These are phyloP conservation scores for Solanum chmielewskii DNA, from an alignment of 257 asterid genomes.

Conservation along the genomic window DNA sequence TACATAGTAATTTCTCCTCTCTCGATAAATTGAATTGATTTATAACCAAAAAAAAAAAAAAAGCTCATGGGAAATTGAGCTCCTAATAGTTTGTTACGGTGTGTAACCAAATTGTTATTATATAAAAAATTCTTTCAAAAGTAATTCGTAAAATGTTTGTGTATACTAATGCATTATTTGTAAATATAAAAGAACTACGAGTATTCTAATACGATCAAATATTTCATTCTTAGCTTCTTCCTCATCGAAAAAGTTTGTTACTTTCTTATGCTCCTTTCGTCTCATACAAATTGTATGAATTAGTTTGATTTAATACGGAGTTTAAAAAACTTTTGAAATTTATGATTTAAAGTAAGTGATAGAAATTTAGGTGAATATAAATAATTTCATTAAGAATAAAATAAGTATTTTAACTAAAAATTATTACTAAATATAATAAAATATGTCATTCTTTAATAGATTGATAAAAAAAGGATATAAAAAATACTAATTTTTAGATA, in stretches of 20 bases:
- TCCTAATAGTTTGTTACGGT: neutral
- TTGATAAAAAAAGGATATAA: no score
- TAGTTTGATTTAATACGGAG: fast-evolving
- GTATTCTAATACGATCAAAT: neutral
- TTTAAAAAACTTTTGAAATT: no score
- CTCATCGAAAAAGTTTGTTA: neutral
- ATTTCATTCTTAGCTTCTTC: neutral
- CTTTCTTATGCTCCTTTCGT: neutral
- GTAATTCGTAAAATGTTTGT: neutral
- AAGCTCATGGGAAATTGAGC: neutral
- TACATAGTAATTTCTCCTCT: neutral
- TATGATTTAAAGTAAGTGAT: no score
- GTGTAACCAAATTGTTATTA: neutral
- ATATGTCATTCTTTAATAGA: neutral
- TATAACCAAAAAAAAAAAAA: neutral
- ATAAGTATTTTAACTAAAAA: no score
- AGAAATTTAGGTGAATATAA: no score
- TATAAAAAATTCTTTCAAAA: neutral
- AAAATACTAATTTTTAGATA: no score
- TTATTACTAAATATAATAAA: no score
- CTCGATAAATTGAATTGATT: neutral
- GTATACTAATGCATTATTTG: neutral
- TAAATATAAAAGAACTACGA: neutral
- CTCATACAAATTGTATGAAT: no score
- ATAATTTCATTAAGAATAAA: no score